These are phyloP conservation scores for Grammothele lineata DNA, from an alignment of 768 basidiomycete genomes.

Conservation along the genomic window DNA sequence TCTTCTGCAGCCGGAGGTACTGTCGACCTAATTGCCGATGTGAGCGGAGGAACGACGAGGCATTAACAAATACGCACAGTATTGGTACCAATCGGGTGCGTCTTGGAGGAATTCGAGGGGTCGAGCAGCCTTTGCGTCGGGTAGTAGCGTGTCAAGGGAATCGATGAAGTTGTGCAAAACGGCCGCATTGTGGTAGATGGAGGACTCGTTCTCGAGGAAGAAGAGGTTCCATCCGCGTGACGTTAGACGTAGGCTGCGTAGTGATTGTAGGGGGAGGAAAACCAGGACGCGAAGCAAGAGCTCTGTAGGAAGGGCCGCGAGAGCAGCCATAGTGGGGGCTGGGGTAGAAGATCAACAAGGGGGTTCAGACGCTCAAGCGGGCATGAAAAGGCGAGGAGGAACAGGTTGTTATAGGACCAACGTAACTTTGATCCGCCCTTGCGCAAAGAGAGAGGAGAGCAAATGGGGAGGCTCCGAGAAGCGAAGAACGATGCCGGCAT, in stretches of 20 bases:
- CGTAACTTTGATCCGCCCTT: no score
- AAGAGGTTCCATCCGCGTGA: conserved; percentile 48
- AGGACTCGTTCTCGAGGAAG: conserved; percentile 40
- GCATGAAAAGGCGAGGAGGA: no score
- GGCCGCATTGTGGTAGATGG: conserved; percentile 59
- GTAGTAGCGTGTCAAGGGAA: conserved; percentile 23
- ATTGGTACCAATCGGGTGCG: conserved; percentile 49
- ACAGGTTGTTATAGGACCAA: no score
- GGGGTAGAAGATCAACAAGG: no score
- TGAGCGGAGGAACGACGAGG: conserved; percentile 1
- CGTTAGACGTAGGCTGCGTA: conserved; percentile 33
- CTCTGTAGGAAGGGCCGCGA: conserved; percentile 53
- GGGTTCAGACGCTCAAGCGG: no score
- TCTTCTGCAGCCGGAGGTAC: conserved; percentile 40
- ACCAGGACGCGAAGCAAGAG: conserved; percentile 45
- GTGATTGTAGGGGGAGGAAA: conserved; percentile 43
- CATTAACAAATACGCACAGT: conserved; percentile 43
- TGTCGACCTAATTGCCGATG: conserved; percentile 35
- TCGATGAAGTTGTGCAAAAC: conserved; percentile 44
- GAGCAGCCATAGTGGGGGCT: conserved; percentile 33
- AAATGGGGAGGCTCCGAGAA: no score
- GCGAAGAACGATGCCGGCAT: no score
- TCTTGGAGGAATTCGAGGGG: conserved; percentile 34
- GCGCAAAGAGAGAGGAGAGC: no score
- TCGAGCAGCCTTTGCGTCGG: conserved; percentile 29